Conservation (phyloP, 176 grass and related monocot genomes). For the Juncus inflexus region DNA sequence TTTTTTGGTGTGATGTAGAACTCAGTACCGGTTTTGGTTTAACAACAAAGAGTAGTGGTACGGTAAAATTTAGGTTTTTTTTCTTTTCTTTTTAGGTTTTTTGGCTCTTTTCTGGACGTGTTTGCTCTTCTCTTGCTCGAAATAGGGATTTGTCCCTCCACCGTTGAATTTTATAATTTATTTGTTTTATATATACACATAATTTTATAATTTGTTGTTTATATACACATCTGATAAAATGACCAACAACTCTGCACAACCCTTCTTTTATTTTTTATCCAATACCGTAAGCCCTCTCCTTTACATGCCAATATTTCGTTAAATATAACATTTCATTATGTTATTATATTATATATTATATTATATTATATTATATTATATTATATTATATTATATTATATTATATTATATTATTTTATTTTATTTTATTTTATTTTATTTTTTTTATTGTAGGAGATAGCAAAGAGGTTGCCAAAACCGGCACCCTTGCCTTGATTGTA, state of each 20-base stretch:
- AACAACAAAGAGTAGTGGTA: background rate
- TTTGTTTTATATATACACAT: background rate
- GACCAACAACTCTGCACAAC: background rate
- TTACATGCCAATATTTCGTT: too few relatives aligned
- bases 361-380: too few relatives aligned
- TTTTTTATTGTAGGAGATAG: slow-evolving; percentile 27
- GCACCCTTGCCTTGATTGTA: slow-evolving; percentile 28
- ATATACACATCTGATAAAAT: background rate
- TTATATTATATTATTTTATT: too few relatives aligned
- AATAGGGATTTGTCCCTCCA: slow-evolving; percentile 11
- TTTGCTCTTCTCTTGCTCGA: slow-evolving; percentile 25
- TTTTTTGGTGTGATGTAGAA: background rate
- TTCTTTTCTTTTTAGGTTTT: slow-evolving; percentile 21
- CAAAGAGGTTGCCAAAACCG: slow-evolving; percentile 36
- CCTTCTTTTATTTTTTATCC: slow-evolving; percentile 14
- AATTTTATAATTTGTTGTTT: slow-evolving; percentile 5
- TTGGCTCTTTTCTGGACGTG: slow-evolving; percentile 25
- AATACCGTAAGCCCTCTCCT: slow-evolving; percentile 13
- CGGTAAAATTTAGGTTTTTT: slow-evolving; percentile 19
- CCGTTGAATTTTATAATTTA: slow-evolving; percentile 21
- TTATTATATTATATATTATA: too few relatives aligned
- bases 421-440: too few relatives aligned
- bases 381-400: too few relatives aligned
- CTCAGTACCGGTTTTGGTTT: background rate
- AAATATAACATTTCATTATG: too few relatives aligned